These are phyloP conservation scores for Eimeria mitis DNA, from an alignment of 169 alveolate genomes.

Conservation along the genomic window DNA sequence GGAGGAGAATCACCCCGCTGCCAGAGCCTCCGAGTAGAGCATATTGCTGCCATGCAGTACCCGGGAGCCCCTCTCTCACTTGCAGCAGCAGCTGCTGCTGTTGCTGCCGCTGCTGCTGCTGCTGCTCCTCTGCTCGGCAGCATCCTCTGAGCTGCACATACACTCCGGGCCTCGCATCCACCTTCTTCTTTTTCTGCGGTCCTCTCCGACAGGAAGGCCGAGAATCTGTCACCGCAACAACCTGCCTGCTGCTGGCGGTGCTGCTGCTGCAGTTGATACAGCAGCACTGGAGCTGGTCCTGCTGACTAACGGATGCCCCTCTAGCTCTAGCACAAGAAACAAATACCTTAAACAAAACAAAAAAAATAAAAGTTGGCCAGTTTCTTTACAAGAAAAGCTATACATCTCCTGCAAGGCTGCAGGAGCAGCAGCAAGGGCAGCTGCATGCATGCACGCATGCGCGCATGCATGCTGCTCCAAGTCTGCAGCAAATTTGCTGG, in stretches of 20 bases:
- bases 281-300: neutral
- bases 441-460: constrained; percentile 24
- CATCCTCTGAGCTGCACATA: constrained; percentile 7
- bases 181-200: neutral
- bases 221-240: neutral
- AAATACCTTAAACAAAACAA: neutral
- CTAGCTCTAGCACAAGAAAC: neutral
- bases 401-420: too few species aligned
- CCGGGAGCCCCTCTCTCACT: neutral
- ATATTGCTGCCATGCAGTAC: neutral
- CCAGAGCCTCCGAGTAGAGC: neutral
- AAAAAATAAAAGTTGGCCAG: neutral
- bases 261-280: neutral
- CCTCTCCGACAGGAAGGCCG: neutral
- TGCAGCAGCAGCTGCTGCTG: constrained; percentile 17
- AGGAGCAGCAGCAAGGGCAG: neutral
- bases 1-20: neutral
- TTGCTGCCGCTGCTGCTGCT: neutral
- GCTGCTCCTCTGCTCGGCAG: neutral
- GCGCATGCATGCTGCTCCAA: neutral
- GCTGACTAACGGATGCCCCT: neutral
- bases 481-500: neutral
- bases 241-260: constrained; percentile 3
- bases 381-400: neutral
- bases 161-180: neutral